Evolutionary conservation across 768 basidiomycete genomes (phyloP), one percentile per base, ranked within the genome.

Genomic region (Suillus subalutaceus): DNA sequence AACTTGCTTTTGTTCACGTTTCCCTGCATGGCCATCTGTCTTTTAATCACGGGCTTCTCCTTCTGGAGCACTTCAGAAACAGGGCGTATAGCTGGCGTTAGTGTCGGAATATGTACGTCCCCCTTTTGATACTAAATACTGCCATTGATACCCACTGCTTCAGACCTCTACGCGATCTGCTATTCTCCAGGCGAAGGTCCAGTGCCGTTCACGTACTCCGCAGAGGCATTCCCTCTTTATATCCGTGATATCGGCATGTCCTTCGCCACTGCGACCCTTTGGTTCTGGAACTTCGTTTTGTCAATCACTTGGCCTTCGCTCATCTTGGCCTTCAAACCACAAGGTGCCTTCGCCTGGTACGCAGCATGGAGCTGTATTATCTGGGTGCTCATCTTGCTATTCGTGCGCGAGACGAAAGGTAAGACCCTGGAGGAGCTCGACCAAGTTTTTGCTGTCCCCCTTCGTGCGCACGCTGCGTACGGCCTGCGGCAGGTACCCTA

Each of bases 151-250:
- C 23, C 18, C 5, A 3, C 6, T 32, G 2, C 13, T 9, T 18
- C 41, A 77, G 75, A 86, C 72, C 81, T 87, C 3, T 90, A 85
- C 69, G 81, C 80, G 2, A 79, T 88, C 65, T 90, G 89, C 75
- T 93, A 94, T 75, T 91, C 90, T 0, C 91, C 91, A 1, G 93
- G 93, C 67, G 93, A 94, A 80, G 94, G 94, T 0, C 94, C 94
- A 6, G 94, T 96, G 8, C 94, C 94, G 0, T 96, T 90, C 76
- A 90, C 92, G 0, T 96, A 96, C 74, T 94, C 93, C 5, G 94
- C 94, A 4, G 95, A 96, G 77, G 94, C 91, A 15, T 97, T 93
- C 85, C 95, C 94, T 7, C 82, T 96, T 48, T 89, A 90, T 48
- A 76, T 76, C 40, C 75, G 76, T 71, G 75, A 78, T 48, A 66